These are phyloP conservation scores for Pythium vanterpoolii DNA, from an alignment of 352 stramenopile genomes.

Conservation along the genomic window DNA sequence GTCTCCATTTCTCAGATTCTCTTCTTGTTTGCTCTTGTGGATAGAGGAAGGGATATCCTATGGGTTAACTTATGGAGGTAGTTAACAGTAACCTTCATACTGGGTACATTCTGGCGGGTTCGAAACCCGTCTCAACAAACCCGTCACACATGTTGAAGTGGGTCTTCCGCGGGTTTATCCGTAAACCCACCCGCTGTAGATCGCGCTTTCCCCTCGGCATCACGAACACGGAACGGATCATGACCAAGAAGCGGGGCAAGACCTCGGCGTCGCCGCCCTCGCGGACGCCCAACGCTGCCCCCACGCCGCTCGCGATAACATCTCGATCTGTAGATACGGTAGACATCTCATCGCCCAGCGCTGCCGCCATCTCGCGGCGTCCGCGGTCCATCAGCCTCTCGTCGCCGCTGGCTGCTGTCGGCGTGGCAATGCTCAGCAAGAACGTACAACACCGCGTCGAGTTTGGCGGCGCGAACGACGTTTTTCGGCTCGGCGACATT, in stretches of 20 bases:
- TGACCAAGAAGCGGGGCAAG: slow-evolving; percentile 45
- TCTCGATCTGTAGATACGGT: neutral
- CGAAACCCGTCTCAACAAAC: neutral
- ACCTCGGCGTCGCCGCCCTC: slow-evolving; percentile 6
- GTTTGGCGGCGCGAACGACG: slow-evolving; percentile 48
- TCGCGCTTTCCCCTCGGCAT: neutral
- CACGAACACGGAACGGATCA: slow-evolving; percentile 5
- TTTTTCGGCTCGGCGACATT: slow-evolving; percentile 70
- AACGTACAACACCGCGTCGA: slow-evolving; percentile 45
- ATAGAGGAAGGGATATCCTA: slow-evolving; percentile 2
- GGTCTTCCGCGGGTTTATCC: neutral
- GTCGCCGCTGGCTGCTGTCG: slow-evolving; percentile 31
- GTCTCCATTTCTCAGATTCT: slow-evolving; percentile 15
- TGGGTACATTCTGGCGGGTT: slow-evolving; percentile 4
- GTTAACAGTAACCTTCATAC: neutral
- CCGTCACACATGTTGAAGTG: slow-evolving; percentile 24
- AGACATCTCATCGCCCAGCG: no score
- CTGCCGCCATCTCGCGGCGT: neutral
- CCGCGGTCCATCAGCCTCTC: slow-evolving; percentile 26
- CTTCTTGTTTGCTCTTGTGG: neutral
- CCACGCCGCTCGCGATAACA: neutral
- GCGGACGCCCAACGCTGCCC: neutral
- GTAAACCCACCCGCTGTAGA: slow-evolving; percentile 16
- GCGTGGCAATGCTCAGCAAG: slow-evolving; percentile 64
- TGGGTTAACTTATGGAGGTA: neutral